Evolutionary conservation across 306 rosid genomes (phyloP).

Genomic region (Cicer cuneatum): DNA sequence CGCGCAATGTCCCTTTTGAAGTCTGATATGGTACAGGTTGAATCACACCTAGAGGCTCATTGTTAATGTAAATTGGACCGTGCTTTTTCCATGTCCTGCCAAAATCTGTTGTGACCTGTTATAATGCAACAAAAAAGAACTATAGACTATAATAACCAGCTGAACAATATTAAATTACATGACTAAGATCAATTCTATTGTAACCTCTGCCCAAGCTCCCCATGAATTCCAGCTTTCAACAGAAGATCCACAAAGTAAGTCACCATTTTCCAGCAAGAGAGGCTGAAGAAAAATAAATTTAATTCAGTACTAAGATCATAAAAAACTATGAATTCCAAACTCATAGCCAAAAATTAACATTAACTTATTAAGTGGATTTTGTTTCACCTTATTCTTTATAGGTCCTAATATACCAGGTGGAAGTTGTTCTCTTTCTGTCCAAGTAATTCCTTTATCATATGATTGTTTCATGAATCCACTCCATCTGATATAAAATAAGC

Average conservation of each 20-base stretch:
- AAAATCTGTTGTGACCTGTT: conserved; percentile 72
- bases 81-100: conserved; percentile 81
- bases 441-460: conserved; percentile 75
- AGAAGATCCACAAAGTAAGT: conserved; percentile 86
- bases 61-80: conserved; percentile 76
- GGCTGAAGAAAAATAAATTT: conserved; percentile 62
- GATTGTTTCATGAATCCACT: conserved; percentile 95
- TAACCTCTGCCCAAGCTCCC: conserved; percentile 98
- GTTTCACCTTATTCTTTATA: conserved; percentile 82
- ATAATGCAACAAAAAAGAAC: conserved; percentile 27
- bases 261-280: conserved; percentile 82
- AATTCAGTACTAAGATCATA: conserved; percentile 4
- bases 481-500: conserved; percentile 65
- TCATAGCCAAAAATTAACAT: conserved; percentile 18
- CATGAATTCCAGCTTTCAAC: conserved; percentile 98
- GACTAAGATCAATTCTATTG: conserved; percentile 24
- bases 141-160: conserved; percentile 40
- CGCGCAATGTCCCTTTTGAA: conserved; percentile 72
- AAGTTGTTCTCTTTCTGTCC: conserved; percentile 96
- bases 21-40: conserved; percentile 91
- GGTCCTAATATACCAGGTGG: conserved; percentile 96
- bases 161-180: conserved; percentile 27
- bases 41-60: conserved; percentile 76
- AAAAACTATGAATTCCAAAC: neutral
- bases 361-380: conserved; percentile 5